A percentile compares a stretch with the other conserved stretches of the same genome.
phyloP scores from a whole-genome alignment of 169 alveolate species.

The Perkinsus chesapeaki region DNA sequence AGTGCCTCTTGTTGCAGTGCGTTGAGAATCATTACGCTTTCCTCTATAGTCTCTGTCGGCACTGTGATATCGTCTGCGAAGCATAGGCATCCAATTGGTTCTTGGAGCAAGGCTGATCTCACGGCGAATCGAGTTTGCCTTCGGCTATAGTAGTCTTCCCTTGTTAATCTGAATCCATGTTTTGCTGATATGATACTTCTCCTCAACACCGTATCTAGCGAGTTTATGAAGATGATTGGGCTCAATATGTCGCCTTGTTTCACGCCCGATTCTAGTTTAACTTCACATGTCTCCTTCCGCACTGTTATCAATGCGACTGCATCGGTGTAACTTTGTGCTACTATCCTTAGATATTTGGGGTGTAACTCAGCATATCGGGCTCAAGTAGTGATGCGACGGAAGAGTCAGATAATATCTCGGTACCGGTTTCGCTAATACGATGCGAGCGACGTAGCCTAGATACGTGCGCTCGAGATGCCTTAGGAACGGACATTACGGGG shows the following conservation, averaged over 20 bases:
- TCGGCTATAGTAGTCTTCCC: not conserved
- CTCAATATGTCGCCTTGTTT: not conserved
- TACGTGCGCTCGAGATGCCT: too few species aligned
- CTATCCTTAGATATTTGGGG: too few species aligned
- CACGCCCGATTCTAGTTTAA: not conserved
- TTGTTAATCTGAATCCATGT: not conserved
- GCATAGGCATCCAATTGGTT: not conserved
- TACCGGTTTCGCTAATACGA: too few species aligned
- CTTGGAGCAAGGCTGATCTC: not conserved
- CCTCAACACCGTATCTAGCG: not conserved
- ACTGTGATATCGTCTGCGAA: not conserved
- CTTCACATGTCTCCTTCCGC: not conserved
- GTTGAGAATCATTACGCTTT: not conserved
- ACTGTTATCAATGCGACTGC: not conserved
- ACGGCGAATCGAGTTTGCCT: not conserved
- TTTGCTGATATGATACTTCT: not conserved
- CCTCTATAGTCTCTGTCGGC: not conserved
- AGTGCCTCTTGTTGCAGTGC: not conserved
- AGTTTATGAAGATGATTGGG: not conserved
- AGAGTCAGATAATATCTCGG: too few species aligned
- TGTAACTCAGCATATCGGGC: too few species aligned
- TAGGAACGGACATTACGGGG: too few species aligned
- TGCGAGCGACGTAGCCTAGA: too few species aligned
- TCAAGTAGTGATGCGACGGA: too few species aligned
- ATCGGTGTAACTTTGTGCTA: not conserved